Evolutionary conservation across 768 basidiomycete species (phyloP).

Genomic region (Kondoa malvinella): DNA sequence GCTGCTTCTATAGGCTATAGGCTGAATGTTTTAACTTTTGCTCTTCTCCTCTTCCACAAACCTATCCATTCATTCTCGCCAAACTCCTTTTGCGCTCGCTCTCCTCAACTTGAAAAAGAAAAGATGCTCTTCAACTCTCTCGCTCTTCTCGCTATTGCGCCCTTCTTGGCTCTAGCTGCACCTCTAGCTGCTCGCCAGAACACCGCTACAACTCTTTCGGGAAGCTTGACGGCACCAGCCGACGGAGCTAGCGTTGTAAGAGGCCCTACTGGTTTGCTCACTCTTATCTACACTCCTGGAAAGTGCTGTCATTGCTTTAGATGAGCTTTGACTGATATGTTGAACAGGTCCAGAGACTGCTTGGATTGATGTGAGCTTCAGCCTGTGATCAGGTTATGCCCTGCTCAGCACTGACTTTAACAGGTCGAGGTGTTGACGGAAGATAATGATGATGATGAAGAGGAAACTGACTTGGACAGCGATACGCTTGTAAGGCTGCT

Average conservation of each 20-base stretch:
- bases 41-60: no score
- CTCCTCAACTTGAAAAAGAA: not conserved
- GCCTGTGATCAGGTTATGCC: not conserved
- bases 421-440: not conserved
- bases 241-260: not conserved
- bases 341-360: not conserved
- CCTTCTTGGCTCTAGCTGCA: not conserved
- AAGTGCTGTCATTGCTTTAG: no score
- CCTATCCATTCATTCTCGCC: no score
- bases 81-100: not conserved
- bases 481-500: not conserved
- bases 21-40: no score
- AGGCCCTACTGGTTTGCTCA: not conserved
- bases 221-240: not conserved
- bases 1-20: no score
- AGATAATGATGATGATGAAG: not conserved
- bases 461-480: not conserved
- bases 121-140: not conserved
- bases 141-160: not conserved
- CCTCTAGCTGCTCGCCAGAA: not conserved
- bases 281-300: not conserved
- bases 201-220: not conserved
- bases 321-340: no score
- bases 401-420: not conserved
- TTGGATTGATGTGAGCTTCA: not conserved